These are phyloP conservation scores for Didymella exigua DNA, from an alignment of 2,329 filamentous ascomycete genomes.

Conservation along the genomic window DNA sequence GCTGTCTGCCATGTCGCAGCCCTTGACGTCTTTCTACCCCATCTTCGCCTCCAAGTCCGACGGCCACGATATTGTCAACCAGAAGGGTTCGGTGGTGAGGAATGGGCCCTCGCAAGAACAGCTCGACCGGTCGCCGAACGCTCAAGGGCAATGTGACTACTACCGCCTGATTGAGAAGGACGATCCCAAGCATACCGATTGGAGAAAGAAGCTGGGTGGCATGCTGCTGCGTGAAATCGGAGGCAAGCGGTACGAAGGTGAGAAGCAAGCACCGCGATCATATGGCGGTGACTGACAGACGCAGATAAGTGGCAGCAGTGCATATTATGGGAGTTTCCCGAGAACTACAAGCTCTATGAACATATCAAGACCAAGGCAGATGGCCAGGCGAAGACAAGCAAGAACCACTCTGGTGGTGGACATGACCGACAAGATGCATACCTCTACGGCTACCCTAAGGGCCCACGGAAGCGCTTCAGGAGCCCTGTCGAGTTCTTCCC, in stretches of 20 bases:
- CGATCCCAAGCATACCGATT: conserved; percentile 61
- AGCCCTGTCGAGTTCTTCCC: conserved; percentile 66
- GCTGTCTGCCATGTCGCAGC: conserved; percentile 38
- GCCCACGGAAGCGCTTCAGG: conserved; percentile 62
- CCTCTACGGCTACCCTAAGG: conserved; percentile 64
- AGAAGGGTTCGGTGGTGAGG: conserved; percentile 55
- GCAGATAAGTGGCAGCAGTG: conserved; percentile 50
- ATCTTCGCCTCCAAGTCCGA: conserved; percentile 57
- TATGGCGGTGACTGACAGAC: not conserved
- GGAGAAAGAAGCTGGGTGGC: conserved; percentile 64
- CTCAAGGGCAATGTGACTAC: conserved; percentile 60
- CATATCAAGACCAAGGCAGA: conserved; percentile 61
- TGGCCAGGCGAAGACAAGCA: conserved; percentile 55
- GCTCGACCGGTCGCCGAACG: conserved; percentile 58
- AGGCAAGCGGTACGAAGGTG: conserved; percentile 42
- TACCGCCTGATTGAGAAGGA: conserved; percentile 58
- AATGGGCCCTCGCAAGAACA: conserved; percentile 60
- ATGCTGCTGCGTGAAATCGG: conserved; percentile 61
- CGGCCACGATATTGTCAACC: conserved; percentile 56
- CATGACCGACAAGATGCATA: conserved; percentile 65
- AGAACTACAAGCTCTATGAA: conserved; percentile 64
- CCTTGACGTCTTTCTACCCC: conserved; percentile 54
- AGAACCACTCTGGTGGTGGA: conserved; percentile 56
- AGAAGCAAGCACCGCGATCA: not conserved
- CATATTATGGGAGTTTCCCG: conserved; percentile 60